phyloP scores from a whole-genome alignment of 208 protist genomes.

The Leptomonas pyrrhocoris region DNA sequence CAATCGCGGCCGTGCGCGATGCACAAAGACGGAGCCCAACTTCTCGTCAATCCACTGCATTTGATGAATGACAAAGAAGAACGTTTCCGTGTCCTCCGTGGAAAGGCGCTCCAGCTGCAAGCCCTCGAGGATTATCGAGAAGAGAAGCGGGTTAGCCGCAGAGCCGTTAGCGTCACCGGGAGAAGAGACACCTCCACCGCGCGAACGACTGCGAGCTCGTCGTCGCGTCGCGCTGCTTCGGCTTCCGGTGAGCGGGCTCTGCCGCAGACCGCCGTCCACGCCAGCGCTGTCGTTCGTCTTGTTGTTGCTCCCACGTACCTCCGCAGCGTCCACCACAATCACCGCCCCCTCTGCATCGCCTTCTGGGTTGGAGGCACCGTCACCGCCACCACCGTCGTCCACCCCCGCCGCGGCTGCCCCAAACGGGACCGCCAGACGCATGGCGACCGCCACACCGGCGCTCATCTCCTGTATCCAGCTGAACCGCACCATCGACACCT shows the following conservation, averaged over 20 bases:
- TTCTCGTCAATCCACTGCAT: slow-evolving; percentile 73
- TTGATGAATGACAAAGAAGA: slow-evolving; percentile 55
- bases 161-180: background rate
- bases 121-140: slow-evolving; percentile 58
- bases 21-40: slow-evolving; percentile 39
- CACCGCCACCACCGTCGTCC: slow-evolving; percentile 1
- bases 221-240: background rate
- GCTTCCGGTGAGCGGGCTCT: background rate
- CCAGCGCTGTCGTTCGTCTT: background rate
- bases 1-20: slow-evolving; percentile 53
- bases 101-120: slow-evolving; percentile 51
- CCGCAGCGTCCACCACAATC: background rate
- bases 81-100: slow-evolving; percentile 53
- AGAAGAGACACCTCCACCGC: background rate
- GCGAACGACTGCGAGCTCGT: background rate
- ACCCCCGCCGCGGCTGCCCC: slow-evolving; percentile 5
- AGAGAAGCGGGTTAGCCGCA: slow-evolving; percentile 19
- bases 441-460: slow-evolving; percentile 3
- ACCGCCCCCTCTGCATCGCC: slow-evolving; percentile 2
- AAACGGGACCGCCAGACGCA: background rate
- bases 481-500: slow-evolving; percentile 50
- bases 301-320: background rate
- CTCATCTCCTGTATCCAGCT: slow-evolving; percentile 43
- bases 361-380: background rate
- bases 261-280: background rate